Base-by-base conservation (phyloP, 1,284 basidiomycete genomes). In the Microbotryomycetes sp. region DNA sequence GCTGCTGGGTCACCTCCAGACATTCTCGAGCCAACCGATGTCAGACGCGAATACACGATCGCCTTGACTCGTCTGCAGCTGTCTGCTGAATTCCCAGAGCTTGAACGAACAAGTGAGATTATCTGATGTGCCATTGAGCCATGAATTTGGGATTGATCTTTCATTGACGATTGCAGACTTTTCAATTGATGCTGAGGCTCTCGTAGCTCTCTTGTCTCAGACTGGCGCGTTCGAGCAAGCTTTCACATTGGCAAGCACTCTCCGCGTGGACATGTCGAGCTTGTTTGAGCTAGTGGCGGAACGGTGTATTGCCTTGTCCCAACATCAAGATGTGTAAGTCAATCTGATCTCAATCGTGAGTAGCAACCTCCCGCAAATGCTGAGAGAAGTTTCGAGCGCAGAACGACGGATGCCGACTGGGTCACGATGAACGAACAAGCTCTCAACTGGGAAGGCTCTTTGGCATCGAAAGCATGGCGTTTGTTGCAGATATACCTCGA, bases 251-350 rank as follows among this genome's bases (percentile, higher is more conserved):
- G 93, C 90, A 0, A 82, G 83, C 42, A 83, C 82, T 56, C 81
- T 97, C 47, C 80, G 82, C 29, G 84, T 92, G 29, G 92, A 97
- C 76, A 88, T 94, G 86, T 84, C 84, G 3, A 86, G 89, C 67
- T 74, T 94, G 25, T 97, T 97, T 74, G 81, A 83, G 46, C 82
- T 84, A 60, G 78, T 98, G 55, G 85, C 92, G 0, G 80, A 80
- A 29, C 86, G 88, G 72, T 96, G 92, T 73, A 77, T 96, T 55
- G 83, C 85, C 61, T 78, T 93, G 15, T 52, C 68, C 23, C 19
- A 56, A 28, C 48, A 62, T 54, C 32, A 60, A 0, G 50, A 63
- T 42, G 56, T 56, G 58, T 67, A 48, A 30, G 59, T 51, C n/a
- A 16, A 45, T n/a, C 5, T 29, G 25, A 49, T 14, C 16, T 29